Percentiles rank a stretch among this genome's conserved stretches.
phyloP scores from a whole-genome alignment of 2,329 filamentous ascomycete species.

The Cytospora leucostoma region DNA sequence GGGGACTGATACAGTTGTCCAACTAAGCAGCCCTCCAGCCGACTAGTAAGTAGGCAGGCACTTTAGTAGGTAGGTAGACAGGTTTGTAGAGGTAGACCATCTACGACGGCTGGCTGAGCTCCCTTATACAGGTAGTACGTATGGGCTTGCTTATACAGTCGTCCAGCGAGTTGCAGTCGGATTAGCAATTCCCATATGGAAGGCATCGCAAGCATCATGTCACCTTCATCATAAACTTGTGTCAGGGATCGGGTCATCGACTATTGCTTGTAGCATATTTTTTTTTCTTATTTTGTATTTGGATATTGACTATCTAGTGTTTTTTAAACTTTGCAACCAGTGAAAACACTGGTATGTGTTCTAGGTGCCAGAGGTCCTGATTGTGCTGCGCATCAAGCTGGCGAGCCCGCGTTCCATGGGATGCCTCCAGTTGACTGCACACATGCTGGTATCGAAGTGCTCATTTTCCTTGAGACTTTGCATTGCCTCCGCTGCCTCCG shows the following conservation, averaged over 20 bases:
- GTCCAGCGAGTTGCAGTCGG: too few relatives aligned
- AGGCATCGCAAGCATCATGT: not conserved
- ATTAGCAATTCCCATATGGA: too few relatives aligned
- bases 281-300: slow-evolving; percentile 31
- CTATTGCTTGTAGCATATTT: slow-evolving; percentile 28
- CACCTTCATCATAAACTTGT: not conserved
- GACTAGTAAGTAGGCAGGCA: too few relatives aligned
- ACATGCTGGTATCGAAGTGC: not conserved
- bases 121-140: too few relatives aligned
- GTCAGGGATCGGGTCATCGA: not conserved
- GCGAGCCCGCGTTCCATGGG: not conserved
- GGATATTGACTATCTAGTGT: slow-evolving; percentile 17
- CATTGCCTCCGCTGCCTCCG: slow-evolving; percentile 27
- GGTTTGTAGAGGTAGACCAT: too few relatives aligned
- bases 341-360: not conserved
- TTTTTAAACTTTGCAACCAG: not conserved
- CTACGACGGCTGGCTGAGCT: too few relatives aligned
- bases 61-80: too few relatives aligned
- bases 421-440: not conserved
- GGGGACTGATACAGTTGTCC: too few relatives aligned
- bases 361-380: not conserved
- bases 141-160: too few relatives aligned
- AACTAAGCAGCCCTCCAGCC: too few relatives aligned
- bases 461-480: slow-evolving; percentile 31
- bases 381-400: not conserved